Base-by-base conservation (phyloP, 2,329 filamentous ascomycete genomes). In the Aspergillus intermedius region DNA sequence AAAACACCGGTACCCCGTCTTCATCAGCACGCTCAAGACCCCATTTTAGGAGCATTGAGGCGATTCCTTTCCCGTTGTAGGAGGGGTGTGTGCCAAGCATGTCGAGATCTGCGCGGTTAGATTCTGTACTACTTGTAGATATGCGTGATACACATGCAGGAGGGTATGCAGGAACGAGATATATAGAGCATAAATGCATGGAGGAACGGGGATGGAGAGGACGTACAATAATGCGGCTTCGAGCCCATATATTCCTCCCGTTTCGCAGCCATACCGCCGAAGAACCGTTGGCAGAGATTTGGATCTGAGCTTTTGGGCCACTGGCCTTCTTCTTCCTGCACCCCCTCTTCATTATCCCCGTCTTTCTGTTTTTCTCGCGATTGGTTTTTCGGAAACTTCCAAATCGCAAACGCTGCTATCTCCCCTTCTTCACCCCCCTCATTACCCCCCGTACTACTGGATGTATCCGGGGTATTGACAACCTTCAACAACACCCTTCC, bases 1-100 rank as follows among this genome's bases (percentile, higher is more conserved):
- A 60, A 35, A 63, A 73, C 2, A 58, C 60, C 17, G 67, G 61
- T 4, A 73, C 34, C 0, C 62, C 60, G 25, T 63, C 62, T 17
- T 55, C 59, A 44, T 63, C 62, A 2, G 71, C 69, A 13, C 68
- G 62, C 9, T 63, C 59, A 1, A 73, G 42, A 2, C 66, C 67
- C 63, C 64, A 69, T 45, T 59, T 57, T 5, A 72, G 55, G 6
- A 75, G 57, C 39, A 49, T 54, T 3, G 58, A 54, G 3, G 52
- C 62, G 2, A 64, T 34, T 1, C 62, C 61, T 1, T 43, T 53
- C 3, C 61, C 57, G 9, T 60, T 53, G 7, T 58, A 53, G 3
- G 48, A 50, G 2, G 59, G 55, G n/a, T 61, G 52, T 3, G 62
- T 61, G 9, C 46, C 59, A 6, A 64, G 35, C 10, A 62, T 47